Base-by-base conservation (phyloP, 129 eudicot genomes). In the Apium graveolens region DNA sequence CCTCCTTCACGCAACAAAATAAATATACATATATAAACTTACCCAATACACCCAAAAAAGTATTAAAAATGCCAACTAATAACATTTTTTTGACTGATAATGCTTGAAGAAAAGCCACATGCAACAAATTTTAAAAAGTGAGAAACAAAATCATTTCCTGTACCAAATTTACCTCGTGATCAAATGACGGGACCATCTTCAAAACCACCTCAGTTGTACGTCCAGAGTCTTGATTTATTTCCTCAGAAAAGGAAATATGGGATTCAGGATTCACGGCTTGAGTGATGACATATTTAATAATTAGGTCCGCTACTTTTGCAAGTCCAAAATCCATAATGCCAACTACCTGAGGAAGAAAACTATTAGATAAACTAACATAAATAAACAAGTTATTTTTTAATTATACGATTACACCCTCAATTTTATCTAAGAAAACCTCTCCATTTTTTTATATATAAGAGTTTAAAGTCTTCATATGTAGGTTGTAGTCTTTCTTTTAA, bases 251-350 rank as follows among this genome's bases (percentile, higher is more conserved):
- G 31, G 89, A 81, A 57, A 84, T 81, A 76, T 79, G 86, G 34
- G 89, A 79, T 68, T 74, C 83, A 77, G 78, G 82, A 49, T 84
- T 85, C 75, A 86, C 84, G 29, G 90, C 89, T 70, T 91, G 99
- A 73, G 83, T 77, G 68, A 92, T 69, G 38, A 89, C 94, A 78
- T 92, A 45, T 81, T 87, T 96, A 46, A 85, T 90, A 77, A 96
- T 80, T 85, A 87, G 76, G 84, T 96, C 99, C 26, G 99, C 96
- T 63, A 93, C 84, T 83, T 88, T 95, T 10, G 97, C 99, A 63
- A 95, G 90, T 76, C 97, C 99, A 82, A 87, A 90, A 82, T 87
- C 90, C 79, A 95, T 87, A 80, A 90, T 83, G 51, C 89, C 97
- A 82, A 89, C 85, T 72, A 92, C 95, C 99, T 95, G 73, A 76